A percentile compares a stretch with the other conserved stretches of the same genome.
Evolutionary conservation across 352 stramenopile genomes (phyloP).

Genomic region (Phytophthora niederhauseri): DNA sequence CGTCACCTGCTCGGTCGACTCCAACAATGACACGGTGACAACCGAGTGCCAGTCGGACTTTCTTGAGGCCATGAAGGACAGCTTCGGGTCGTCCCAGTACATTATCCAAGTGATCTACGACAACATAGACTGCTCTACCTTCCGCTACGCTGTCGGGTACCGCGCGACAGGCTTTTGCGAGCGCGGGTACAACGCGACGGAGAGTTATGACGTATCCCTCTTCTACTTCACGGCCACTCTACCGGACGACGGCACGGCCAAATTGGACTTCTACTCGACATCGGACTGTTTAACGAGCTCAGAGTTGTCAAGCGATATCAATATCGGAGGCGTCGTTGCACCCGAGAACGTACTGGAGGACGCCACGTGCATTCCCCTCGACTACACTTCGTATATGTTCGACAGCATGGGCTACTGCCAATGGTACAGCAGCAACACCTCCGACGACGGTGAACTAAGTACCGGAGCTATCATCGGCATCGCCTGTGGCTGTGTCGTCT

Average conservation of each 20-base stretch:
- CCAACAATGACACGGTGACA: background rate
- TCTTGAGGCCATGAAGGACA: background rate
- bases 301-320: background rate
- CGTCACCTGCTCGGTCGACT: background rate
- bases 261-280: too few relatives aligned
- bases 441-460: background rate
- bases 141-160: background rate
- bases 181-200: background rate
- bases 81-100: background rate
- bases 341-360: background rate
- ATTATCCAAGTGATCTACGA: background rate
- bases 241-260: too few relatives aligned
- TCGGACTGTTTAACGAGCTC: background rate
- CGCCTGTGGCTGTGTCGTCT: background rate
- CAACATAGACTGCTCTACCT: background rate
- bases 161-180: background rate
- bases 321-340: background rate
- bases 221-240: too few relatives aligned
- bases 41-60: background rate
- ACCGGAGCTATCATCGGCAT: conserved; percentile 2
- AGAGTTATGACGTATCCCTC: too few relatives aligned
- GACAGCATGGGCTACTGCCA: background rate
- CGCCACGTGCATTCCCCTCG: background rate
- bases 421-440: background rate
- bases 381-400: background rate